Evolutionary conservation across 352 stramenopile species (phyloP), one percentile per base, ranked within the genome.

Genomic region (Labyrinthula sp.): DNA sequence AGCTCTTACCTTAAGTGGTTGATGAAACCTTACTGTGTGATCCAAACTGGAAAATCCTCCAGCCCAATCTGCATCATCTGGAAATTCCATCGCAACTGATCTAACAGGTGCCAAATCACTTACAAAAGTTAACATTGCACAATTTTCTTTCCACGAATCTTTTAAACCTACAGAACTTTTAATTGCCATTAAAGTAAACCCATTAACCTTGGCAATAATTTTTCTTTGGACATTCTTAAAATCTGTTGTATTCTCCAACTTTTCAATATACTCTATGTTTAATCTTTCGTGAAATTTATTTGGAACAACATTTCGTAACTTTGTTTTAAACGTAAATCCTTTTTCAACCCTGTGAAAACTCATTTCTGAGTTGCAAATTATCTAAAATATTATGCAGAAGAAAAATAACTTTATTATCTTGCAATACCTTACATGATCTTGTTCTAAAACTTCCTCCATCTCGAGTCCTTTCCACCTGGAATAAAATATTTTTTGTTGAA

Each of bases 381-480:
- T n/a, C n/a, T n/a, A n/a, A n/a, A n/a, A n/a, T n/a, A n/a, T n/a
- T n/a, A n/a, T n/a, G n/a, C n/a, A n/a, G n/a, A n/a, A n/a, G n/a
- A n/a, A n/a, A n/a, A n/a, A n/a, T n/a, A 9, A 30, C 17, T 15
- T 40, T 40, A 22, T 40, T 40, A 22, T 40, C 34, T 22, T 40
- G 34, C 34, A 40, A 10, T 22, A 22, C 34, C n/a, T 40, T 40
- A 22, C 17, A 9, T 9, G 34, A 9, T 9, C 34, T 17, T 9
- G 34, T 40, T 9, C 10, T 9, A 30, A 40, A 40, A 9, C 15
- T 36, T 17, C 34, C 34, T 9, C 34, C 34, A 22, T 30, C 17
- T 9, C 34, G 34, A 22, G n/a, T 40, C 9, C 34, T 9, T 22
- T 40, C 34, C 8, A 40, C 34, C 12, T 40, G 10, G 34, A 40